Evolutionary conservation across 1,139 yeast species (phyloP), one percentile per base, ranked within the genome.

Genomic region (Nakaseomyces nivariensis): DNA sequence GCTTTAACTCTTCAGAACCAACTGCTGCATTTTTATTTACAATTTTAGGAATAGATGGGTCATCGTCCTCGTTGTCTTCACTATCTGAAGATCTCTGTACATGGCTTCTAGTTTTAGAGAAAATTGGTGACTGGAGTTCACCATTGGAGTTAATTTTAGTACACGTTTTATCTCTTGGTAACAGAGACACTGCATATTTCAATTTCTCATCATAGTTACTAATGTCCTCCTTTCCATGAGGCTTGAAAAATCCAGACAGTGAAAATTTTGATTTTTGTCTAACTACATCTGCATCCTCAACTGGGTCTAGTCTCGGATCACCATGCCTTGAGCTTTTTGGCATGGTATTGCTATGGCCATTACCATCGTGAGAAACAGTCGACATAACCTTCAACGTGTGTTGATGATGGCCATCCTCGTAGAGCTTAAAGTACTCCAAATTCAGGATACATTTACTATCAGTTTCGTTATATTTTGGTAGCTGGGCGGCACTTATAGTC

Each of bases 1-100:
- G 59, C 37, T 68, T 63, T 37, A 79, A 67, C 57, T 81, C 85
- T 8, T 69, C 63, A 25, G 74, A 76, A 27, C 79, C 78, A 41
- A 82, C 78, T 3, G 80, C 80, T 2, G 85, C 80, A 45, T 67
- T 51, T 32, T 54, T 51, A 43, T 62, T 62, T 4, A 60, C 71
- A 13, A 61, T 56, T 31, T 54, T 52, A 4, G 59, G 71, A 58
- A 58, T 66, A 66, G 49, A 62, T 62, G 49, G 61, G 57, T 42
- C 59, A 56, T 60, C 67, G 13, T 61, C 61, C n/a, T 45, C 42
- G 66, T 24, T 34, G 9, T 60, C 62, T 4, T 66, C 68, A n/a
- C 54, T 54, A 37, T 58, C 62, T 26, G 54, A 56, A 17, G 50
- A 60, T 42, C 58, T 57, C 33, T 58, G 58, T 4, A 57, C 60